These are phyloP conservation scores for Fusarium tupiense DNA, from an alignment of 2,329 filamentous ascomycete species.

Conservation along the genomic window DNA sequence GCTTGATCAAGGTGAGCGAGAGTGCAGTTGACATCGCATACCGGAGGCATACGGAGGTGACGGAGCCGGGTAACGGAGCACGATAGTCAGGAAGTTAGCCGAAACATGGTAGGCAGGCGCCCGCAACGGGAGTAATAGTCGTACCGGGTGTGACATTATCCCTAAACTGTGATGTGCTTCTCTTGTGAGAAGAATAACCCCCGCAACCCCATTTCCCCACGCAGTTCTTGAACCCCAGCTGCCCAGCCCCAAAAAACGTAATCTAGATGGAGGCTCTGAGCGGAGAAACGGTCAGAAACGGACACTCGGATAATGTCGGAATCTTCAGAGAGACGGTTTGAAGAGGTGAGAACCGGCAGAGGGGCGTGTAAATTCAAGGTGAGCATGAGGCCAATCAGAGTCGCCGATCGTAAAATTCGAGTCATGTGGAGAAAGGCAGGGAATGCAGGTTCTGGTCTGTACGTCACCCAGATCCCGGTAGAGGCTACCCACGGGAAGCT, in stretches of 20 bases:
- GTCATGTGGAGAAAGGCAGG: constrained; percentile 23
- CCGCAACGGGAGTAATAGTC: constrained; percentile 30
- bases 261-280: constrained; percentile 39
- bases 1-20: constrained; percentile 12
- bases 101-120: constrained; percentile 36
- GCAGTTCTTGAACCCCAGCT: constrained; percentile 22
- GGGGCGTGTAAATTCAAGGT: constrained; percentile 22
- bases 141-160: constrained; percentile 20
- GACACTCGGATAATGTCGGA: constrained; percentile 38
- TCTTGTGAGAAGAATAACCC: background rate
- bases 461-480: constrained; percentile 36
- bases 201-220: constrained; percentile 32
- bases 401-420: background rate
- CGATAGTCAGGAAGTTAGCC: constrained; percentile 42
- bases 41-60: constrained; percentile 34
- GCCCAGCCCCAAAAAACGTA: constrained; percentile 39
- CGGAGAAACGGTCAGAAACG: constrained; percentile 36
- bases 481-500: constrained; percentile 34
- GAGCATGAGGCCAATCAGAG: constrained; percentile 27
- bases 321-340: constrained; percentile 10
- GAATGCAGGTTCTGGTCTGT: constrained; percentile 27
- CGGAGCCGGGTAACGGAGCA: constrained; percentile 34
- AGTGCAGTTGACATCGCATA: constrained; percentile 15
- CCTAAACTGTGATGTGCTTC: background rate
- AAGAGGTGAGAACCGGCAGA: constrained; percentile 13